These are phyloP conservation scores for Blastomyces gilchristii DNA, from an alignment of 2,329 filamentous ascomycete genomes.

Conservation along the genomic window DNA sequence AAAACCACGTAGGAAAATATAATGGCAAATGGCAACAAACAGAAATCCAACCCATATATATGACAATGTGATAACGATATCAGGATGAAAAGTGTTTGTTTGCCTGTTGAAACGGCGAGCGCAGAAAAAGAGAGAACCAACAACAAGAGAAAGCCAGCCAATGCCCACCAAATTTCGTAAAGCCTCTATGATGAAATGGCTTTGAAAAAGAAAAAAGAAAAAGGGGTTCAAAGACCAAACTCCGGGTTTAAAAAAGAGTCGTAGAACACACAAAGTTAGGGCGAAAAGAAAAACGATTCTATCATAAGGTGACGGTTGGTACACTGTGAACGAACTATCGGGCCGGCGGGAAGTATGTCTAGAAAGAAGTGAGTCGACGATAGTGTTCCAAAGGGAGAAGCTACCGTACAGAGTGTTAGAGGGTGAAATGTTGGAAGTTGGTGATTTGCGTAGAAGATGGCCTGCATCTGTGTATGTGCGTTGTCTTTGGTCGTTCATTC, in stretches of 20 bases:
- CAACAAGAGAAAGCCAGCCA: background rate
- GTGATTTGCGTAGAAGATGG: background rate
- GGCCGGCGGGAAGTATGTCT: background rate
- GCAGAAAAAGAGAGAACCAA: background rate
- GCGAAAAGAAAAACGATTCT: background rate
- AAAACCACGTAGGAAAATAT: background rate
- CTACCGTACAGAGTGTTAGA: background rate
- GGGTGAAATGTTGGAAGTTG: background rate
- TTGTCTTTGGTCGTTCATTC: background rate
- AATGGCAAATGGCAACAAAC: background rate
- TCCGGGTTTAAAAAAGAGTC: background rate
- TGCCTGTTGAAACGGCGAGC: slow-evolving; percentile 5
- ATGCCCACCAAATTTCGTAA: background rate
- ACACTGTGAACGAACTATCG: background rate
- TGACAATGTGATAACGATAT: background rate
- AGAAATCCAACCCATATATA: background rate
- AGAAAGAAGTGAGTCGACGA: background rate
- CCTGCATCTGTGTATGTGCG: background rate
- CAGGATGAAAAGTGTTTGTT: background rate
- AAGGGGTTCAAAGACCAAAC: background rate
- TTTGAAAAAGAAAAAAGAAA: background rate
- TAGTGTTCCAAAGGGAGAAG: no score
- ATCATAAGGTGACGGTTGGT: background rate
- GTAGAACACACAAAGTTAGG: slow-evolving; percentile 6
- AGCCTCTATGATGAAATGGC: background rate